Conservation (phyloP, 2,329 filamentous ascomycete genomes). For the Sporothrix pallida region DNA sequence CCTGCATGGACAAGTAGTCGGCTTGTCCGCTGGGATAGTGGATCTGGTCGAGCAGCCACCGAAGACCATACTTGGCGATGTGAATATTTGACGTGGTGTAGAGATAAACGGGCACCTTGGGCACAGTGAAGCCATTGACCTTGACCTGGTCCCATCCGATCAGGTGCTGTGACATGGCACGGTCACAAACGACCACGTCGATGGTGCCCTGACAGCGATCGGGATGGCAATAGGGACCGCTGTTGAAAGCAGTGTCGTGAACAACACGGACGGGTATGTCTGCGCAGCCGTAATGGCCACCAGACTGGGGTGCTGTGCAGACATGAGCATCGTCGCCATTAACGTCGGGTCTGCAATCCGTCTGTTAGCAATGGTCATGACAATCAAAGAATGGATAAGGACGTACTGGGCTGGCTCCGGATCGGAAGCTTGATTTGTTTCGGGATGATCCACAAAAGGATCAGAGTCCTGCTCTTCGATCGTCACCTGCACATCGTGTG, state of each 20-base stretch:
- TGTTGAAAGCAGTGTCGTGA: not conserved
- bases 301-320: not conserved
- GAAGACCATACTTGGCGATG: not conserved
- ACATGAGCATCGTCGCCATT: not conserved
- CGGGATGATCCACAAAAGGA: not conserved
- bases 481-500: no score
- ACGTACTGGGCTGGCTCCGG: not conserved
- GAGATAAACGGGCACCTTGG: not conserved
- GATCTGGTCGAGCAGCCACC: conserved; percentile 6
- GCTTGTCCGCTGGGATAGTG: not conserved
- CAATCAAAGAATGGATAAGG: no score
- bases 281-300: not conserved
- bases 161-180: not conserved
- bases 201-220: not conserved
- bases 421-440: not conserved
- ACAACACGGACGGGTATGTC: not conserved
- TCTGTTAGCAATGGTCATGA: no score
- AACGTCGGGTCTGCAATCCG: not conserved
- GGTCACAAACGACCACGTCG: conserved; percentile 19
- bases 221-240: no score
- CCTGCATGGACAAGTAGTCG: not conserved
- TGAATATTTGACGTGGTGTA: not conserved
- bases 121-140: no score
- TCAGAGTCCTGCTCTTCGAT: not conserved
- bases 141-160: not conserved